These are phyloP conservation scores for Inonotus obliquus DNA, from an alignment of 1,284 basidiomycete genomes.

Conservation along the genomic window DNA sequence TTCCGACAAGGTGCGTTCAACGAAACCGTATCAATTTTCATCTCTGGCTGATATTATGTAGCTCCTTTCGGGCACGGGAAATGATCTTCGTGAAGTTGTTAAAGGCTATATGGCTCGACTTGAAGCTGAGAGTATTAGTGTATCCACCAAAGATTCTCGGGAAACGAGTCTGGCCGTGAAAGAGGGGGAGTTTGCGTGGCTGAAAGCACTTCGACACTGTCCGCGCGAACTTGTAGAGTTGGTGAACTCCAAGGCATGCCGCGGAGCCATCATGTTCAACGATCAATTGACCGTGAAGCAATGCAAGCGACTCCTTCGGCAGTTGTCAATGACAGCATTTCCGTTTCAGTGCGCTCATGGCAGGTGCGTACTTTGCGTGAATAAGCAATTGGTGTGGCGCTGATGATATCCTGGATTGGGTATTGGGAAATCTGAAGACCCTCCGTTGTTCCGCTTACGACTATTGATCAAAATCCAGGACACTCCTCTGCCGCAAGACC, in stretches of 20 bases:
- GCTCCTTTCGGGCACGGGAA: constrained; percentile 47
- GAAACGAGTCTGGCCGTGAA: neutral
- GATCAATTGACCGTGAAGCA: constrained; percentile 68
- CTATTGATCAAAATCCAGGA: constrained; percentile 5
- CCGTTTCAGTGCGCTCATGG: constrained; percentile 97
- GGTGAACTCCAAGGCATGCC: constrained; percentile 89
- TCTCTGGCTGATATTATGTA: constrained; percentile 27
- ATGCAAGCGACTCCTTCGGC: constrained; percentile 62
- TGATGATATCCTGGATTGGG: no score
- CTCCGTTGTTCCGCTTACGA: constrained; percentile 43
- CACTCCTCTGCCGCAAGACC: no score
- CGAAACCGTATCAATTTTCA: neutral
- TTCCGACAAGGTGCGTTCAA: constrained; percentile 56
- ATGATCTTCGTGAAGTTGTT: constrained; percentile 63
- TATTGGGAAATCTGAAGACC: constrained; percentile 37
- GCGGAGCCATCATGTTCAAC: constrained; percentile 97
- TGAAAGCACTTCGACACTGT: constrained; percentile 70
- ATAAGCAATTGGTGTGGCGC: no score
- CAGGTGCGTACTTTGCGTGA: constrained; percentile 39
- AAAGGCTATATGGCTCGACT: constrained; percentile 56
- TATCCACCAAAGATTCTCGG: constrained; percentile 7
- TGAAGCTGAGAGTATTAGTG: constrained; percentile 28
- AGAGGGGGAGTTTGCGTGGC: constrained; percentile 47
- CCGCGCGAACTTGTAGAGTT: constrained; percentile 76
- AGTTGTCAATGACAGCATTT: constrained; percentile 67